A percentile compares a stretch with the other conserved stretches of the same genome.
phyloP scores from a whole-genome alignment of 1,284 basidiomycete species.

The Amylostereum chailletii region DNA sequence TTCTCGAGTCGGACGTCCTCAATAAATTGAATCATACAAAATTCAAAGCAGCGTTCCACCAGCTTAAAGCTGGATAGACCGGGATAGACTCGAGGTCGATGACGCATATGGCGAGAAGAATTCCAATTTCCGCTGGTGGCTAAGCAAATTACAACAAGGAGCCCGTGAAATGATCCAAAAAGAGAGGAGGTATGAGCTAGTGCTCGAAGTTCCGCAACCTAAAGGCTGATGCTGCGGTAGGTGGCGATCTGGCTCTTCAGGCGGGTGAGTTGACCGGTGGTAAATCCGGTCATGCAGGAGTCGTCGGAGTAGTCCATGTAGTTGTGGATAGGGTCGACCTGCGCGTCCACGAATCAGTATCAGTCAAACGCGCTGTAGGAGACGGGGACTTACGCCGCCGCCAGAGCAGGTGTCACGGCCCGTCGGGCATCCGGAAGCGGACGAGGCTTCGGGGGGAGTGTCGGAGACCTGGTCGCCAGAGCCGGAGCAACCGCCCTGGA shows the following conservation, averaged over 20 bases:
- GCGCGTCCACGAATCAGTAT: too few species aligned
- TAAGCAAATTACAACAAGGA: too few species aligned
- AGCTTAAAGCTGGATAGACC: too few species aligned
- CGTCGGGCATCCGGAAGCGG: conserved; percentile 37
- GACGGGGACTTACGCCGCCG: conserved; percentile 18
- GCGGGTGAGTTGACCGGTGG: conserved; percentile 33
- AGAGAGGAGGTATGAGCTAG: too few species aligned
- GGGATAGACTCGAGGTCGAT: too few species aligned
- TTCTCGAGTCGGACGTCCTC: too few species aligned
- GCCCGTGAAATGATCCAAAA: too few species aligned
- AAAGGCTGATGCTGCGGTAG: conserved; percentile 32
- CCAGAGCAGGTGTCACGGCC: conserved; percentile 39
- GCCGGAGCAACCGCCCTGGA: conserved; percentile 45
- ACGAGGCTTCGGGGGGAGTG: conserved; percentile 35
- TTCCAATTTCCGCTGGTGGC: too few species aligned
- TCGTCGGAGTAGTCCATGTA: conserved; percentile 20
- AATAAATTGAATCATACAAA: too few species aligned
- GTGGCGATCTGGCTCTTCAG: conserved; percentile 33
- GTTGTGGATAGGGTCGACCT: conserved; percentile 35
- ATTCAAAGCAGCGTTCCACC: too few species aligned
- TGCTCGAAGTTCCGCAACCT: neutral
- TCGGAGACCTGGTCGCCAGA: conserved; percentile 42
- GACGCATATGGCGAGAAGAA: too few species aligned
- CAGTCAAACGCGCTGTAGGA: neutral
- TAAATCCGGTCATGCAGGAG: conserved; percentile 40